Conservation (phyloP, 768 basidiomycete genomes). For the Amanita molliuscula region DNA sequence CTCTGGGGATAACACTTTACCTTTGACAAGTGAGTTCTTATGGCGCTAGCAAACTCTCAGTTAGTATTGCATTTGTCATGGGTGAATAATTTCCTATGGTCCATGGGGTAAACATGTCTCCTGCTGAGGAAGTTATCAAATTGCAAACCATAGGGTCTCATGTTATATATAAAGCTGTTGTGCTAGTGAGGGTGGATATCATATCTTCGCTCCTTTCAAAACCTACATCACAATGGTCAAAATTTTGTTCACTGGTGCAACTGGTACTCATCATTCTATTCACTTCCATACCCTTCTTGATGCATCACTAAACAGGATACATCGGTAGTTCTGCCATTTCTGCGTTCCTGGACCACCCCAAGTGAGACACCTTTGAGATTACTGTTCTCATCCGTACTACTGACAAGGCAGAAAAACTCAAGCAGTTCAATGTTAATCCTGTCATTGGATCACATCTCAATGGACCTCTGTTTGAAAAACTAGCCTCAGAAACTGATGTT, state of each 20-base stretch:
- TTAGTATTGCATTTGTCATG: no score
- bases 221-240: neutral
- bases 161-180: no score
- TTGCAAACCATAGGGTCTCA: no score
- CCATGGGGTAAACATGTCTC: no score
- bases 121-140: no score
- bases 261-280: slow-evolving; percentile 19
- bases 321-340: slow-evolving; percentile 36
- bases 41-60: no score
- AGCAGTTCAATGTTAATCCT: slow-evolving; percentile 24
- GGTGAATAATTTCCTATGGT: no score
- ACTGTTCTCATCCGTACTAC: slow-evolving; percentile 33
- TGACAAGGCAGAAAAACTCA: slow-evolving; percentile 34
- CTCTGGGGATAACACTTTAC: no score
- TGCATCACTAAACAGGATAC: slow-evolving; percentile 25
- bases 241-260: slow-evolving; percentile 37
- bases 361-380: slow-evolving; percentile 25
- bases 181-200: no score
- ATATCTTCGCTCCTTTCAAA: neutral
- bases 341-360: slow-evolving; percentile 27
- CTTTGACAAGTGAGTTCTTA: no score
- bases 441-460: slow-evolving; percentile 41
- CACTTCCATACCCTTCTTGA: neutral
- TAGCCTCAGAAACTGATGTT: slow-evolving; percentile 33
- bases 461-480: slow-evolving; percentile 26